Evolutionary conservation across 495 filamentous ascomycete genomes (phyloP).

Genomic region (Glarea lozoyensis): DNA sequence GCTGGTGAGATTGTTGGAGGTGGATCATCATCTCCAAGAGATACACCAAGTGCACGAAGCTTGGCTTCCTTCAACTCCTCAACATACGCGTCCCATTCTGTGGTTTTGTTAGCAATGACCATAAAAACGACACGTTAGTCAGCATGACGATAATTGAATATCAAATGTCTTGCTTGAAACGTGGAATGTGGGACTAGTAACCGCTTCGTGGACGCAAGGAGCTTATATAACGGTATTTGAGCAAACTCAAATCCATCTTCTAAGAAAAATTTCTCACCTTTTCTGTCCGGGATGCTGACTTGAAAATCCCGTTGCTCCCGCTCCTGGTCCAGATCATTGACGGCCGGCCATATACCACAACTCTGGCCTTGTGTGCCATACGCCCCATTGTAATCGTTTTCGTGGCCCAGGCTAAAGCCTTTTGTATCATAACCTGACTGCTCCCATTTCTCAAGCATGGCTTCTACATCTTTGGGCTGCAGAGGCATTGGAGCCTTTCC

Average conservation of each 20-base stretch:
- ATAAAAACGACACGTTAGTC: too few relatives aligned
- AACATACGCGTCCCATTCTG: slow-evolving; percentile 72
- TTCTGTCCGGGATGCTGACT: slow-evolving; percentile 69
- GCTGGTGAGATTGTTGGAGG: slow-evolving; percentile 35
- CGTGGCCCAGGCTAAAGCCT: slow-evolving; percentile 57
- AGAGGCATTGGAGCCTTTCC: slow-evolving; percentile 52
- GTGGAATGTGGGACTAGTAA: too few relatives aligned
- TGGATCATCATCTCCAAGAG: slow-evolving; percentile 61
- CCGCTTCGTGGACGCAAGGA: too few relatives aligned
- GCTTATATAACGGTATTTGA: too few relatives aligned
- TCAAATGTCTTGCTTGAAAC: too few relatives aligned
- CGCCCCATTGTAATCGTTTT: slow-evolving; percentile 13
- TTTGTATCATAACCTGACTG: slow-evolving; percentile 64
- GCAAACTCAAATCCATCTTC: too few relatives aligned
- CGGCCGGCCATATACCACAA: slow-evolving; percentile 62
- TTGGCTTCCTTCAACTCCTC: slow-evolving; percentile 78
- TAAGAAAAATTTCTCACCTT: slow-evolving; percentile 15
- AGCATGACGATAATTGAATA: too few relatives aligned
- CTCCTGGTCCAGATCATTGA: slow-evolving; percentile 47
- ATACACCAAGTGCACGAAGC: slow-evolving; percentile 81
- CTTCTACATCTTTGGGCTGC: slow-evolving; percentile 47
- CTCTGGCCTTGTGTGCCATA: slow-evolving; percentile 48
- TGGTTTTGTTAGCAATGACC: background rate
- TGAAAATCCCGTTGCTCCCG: slow-evolving; percentile 40
- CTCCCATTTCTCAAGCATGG: slow-evolving; percentile 62